Conservation (phyloP, 768 basidiomycete genomes). For the Neoboletus brunneissimus region DNA sequence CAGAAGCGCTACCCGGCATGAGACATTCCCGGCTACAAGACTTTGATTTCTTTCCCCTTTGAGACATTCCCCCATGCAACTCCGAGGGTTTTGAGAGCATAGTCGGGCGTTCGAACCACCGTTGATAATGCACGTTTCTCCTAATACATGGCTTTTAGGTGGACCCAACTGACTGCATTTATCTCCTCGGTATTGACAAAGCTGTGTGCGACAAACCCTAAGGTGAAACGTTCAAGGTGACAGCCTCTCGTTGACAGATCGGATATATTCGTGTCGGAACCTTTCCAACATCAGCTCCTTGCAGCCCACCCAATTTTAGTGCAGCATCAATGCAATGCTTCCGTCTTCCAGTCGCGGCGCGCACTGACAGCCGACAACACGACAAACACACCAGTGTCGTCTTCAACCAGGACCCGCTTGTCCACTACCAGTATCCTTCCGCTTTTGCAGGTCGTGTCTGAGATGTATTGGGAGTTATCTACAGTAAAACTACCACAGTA, state of each 20-base stretch:
- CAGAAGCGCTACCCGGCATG: not conserved
- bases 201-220: constrained; percentile 14
- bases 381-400: not conserved
- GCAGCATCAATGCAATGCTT: not conserved
- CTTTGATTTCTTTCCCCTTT: not conserved
- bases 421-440: not conserved
- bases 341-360: not conserved
- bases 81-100: not conserved
- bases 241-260: constrained; percentile 9
- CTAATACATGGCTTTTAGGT: not conserved
- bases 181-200: constrained; percentile 20
- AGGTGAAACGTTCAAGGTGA: constrained; percentile 20
- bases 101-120: not conserved
- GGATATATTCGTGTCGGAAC: constrained; percentile 5
- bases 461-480: too few relatives aligned
- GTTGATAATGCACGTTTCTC: not conserved
- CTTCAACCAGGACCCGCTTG: not conserved
- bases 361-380: not conserved
- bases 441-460: not conserved
- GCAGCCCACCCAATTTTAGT: not conserved
- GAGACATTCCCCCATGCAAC: not conserved
- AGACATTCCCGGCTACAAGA: not conserved
- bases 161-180: not conserved
- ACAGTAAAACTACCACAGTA: not conserved
- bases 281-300: not conserved